These are phyloP conservation scores for Mallotus nudiflorus DNA, from an alignment of 345 rosid genomes.

Conservation along the genomic window DNA sequence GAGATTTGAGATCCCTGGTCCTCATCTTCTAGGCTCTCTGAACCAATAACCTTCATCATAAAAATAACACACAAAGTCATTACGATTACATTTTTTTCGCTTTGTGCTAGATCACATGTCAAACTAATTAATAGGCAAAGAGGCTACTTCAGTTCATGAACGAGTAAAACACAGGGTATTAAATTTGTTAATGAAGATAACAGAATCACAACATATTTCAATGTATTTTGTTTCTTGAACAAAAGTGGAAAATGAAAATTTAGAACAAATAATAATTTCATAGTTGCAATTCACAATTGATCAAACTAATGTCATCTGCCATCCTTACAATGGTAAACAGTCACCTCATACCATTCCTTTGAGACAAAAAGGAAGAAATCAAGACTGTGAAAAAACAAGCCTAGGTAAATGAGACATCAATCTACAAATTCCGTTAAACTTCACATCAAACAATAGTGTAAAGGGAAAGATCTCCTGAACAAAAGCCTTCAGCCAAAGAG, in stretches of 20 bases:
- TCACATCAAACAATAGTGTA: not conserved
- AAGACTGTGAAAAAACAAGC: not conserved
- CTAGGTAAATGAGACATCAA: no score
- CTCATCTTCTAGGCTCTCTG: conserved; percentile 60
- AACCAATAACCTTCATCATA: conserved; percentile 53
- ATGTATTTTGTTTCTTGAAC: no score
- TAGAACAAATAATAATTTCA: no score
- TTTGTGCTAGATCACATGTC: not conserved
- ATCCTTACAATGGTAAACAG: no score
- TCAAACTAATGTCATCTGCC: no score
- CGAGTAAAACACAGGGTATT: not conserved
- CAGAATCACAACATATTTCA: no score
- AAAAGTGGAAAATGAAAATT: no score
- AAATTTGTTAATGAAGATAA: not conserved
- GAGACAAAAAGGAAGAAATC: no score
- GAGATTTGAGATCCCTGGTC: conserved; percentile 79
- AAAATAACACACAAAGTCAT: conserved; percentile 14
- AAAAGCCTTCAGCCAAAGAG: not conserved
- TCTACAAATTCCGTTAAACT: no score
- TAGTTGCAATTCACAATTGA: no score
- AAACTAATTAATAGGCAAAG: not conserved
- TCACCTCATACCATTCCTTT: no score
- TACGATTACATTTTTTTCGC: not conserved
- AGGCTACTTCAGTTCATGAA: not conserved
- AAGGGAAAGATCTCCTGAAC: not conserved